Evolutionary conservation across 2,329 filamentous ascomycete genomes (phyloP).

Genomic region (Cryphonectria carpinicola): DNA sequence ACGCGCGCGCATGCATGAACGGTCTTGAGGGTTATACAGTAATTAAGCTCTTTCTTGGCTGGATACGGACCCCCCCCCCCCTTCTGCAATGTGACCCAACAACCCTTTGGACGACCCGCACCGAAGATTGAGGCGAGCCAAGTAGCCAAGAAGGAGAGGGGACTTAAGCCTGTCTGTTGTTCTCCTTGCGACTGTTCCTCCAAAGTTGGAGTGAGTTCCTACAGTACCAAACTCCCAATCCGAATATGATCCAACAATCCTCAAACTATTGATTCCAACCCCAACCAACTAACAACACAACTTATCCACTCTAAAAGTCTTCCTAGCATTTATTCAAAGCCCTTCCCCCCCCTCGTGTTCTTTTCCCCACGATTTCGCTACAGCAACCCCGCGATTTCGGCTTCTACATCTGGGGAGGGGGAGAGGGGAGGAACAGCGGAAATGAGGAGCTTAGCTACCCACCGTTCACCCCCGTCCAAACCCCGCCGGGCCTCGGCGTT

Average conservation of each 20-base stretch:
- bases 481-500: too few relatives aligned
- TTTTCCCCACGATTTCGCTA: background rate
- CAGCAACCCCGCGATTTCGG: background rate
- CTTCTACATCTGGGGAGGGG: background rate
- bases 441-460: background rate
- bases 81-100: slow-evolving; percentile 1
- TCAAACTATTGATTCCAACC: too few relatives aligned
- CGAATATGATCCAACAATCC: too few relatives aligned
- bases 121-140: background rate
- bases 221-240: too few relatives aligned
- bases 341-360: background rate
- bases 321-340: background rate
- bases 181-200: too few relatives aligned
- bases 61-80: background rate
- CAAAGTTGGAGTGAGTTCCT: too few relatives aligned
- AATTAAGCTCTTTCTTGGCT: background rate
- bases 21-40: background rate
- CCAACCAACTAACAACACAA: too few relatives aligned
- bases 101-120: background rate
- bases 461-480: background rate
- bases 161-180: too few relatives aligned
- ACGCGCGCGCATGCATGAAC: background rate
- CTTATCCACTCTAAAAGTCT: too few relatives aligned
- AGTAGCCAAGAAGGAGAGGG: background rate
- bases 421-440: background rate